Conservation (phyloP, 495 filamentous ascomycete species). For the Wilcoxina mikolae region DNA sequence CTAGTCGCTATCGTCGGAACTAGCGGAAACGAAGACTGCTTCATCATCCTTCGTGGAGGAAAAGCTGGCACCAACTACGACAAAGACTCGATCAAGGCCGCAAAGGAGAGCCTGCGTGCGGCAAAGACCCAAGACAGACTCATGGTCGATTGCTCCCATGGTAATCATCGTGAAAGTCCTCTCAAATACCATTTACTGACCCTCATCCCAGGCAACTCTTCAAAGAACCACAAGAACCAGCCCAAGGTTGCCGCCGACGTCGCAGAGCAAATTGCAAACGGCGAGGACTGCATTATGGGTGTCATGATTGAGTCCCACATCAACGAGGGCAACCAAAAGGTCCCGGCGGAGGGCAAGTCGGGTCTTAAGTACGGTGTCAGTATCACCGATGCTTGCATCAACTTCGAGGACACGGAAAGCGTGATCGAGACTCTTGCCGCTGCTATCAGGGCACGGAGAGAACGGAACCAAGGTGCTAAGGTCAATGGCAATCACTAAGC, state of each 20-base stretch:
- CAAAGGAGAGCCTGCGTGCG: constrained; percentile 53
- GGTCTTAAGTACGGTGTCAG: constrained; percentile 89
- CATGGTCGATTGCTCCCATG: constrained; percentile 98
- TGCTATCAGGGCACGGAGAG: constrained; percentile 57
- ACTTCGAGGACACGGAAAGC: constrained; percentile 63
- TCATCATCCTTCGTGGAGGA: constrained; percentile 89
- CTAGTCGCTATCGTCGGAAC: constrained; percentile 94
- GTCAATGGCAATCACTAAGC: constrained; percentile 2
- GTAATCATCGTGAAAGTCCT: constrained; percentile 14
- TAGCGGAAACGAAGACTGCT: constrained; percentile 93
- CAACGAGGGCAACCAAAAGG: constrained; percentile 87
- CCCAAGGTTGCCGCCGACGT: constrained; percentile 78
- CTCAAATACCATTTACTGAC: no score
- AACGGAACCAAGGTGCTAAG: constrained; percentile 21
- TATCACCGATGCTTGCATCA: constrained; percentile 95
- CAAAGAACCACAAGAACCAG: constrained; percentile 94
- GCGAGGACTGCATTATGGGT: constrained; percentile 83
- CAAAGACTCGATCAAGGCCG: constrained; percentile 59
- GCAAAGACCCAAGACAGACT: constrained; percentile 55
- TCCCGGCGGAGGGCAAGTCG: constrained; percentile 71
- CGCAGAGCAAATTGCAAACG: constrained; percentile 65
- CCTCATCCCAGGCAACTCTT: constrained; percentile 55
- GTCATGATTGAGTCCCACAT: constrained; percentile 99
- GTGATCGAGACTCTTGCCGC: constrained; percentile 67
- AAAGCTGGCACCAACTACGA: constrained; percentile 93